These are phyloP conservation scores for Excoecaria agallocha DNA, from an alignment of 345 rosid genomes.

Conservation along the genomic window DNA sequence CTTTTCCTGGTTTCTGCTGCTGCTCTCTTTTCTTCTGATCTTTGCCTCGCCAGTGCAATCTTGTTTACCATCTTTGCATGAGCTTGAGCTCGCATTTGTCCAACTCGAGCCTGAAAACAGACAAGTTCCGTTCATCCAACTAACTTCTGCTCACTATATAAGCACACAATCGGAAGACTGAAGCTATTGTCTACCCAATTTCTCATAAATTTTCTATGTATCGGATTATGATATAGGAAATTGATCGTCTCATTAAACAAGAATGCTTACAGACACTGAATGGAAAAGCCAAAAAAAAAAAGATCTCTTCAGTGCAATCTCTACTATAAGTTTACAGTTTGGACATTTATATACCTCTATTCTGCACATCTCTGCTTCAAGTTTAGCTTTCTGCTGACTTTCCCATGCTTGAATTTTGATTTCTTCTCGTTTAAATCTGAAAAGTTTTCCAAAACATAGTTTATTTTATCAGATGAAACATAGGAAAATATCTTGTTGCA, in stretches of 20 bases:
- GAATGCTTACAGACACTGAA: neutral
- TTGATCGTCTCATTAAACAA: neutral
- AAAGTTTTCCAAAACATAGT: neutral
- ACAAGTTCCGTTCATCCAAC: too few relatives aligned
- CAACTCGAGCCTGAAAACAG: slow-evolving; percentile 55
- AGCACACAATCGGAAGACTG: too few relatives aligned
- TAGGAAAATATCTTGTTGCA: neutral
- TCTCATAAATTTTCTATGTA: neutral
- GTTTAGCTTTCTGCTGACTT: slow-evolving; percentile 63
- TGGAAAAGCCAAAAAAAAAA: neutral
- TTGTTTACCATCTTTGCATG: slow-evolving; percentile 61
- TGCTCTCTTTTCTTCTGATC: slow-evolving; percentile 55
- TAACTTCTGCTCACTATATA: neutral
- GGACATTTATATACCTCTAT: slow-evolving; percentile 45
- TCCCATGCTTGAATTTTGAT: slow-evolving; percentile 81
- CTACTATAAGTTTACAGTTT: neutral
- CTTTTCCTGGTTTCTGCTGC: slow-evolving; percentile 53
- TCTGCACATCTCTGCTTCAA: slow-evolving; percentile 66
- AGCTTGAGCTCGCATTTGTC: slow-evolving; percentile 54
- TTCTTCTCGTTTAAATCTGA: slow-evolving; percentile 65
- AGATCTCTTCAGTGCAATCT: neutral
- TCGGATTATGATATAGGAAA: neutral
- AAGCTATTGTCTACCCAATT: neutral
- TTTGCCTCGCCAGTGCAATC: slow-evolving; percentile 55
- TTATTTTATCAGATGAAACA: slow-evolving; percentile 13